phyloP scores from a whole-genome alignment of 2,329 filamentous ascomycete genomes.

The Apiospora pterosperma region DNA sequence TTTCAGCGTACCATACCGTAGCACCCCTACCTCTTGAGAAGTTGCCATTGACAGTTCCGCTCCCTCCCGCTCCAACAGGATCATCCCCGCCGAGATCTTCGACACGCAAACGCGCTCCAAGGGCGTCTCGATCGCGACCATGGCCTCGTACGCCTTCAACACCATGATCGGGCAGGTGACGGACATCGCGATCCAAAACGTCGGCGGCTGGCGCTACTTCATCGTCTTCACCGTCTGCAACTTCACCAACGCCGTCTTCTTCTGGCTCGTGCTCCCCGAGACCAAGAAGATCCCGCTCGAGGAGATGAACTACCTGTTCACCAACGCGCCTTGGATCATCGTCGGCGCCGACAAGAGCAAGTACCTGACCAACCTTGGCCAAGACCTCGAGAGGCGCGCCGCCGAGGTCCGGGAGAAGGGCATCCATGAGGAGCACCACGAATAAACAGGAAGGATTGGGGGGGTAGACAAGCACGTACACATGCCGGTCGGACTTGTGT shows the following conservation, averaged over 20 bases:
- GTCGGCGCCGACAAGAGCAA: conserved; percentile 51
- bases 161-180: conserved; percentile 45
- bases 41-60: not conserved
- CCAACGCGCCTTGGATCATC: conserved; percentile 60
- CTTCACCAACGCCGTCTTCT: conserved; percentile 43
- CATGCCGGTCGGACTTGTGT: not conserved
- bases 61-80: conserved; percentile 37
- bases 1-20: not conserved
- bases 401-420: conserved; percentile 54
- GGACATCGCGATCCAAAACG: conserved; percentile 43
- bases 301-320: conserved; percentile 64
- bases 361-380: conserved; percentile 40
- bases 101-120: conserved; percentile 73
- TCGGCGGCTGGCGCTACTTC: conserved; percentile 53
- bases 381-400: conserved; percentile 56
- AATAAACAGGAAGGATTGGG: not conserved
- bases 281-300: conserved; percentile 61
- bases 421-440: conserved; percentile 2
- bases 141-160: conserved; percentile 71
- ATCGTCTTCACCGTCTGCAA: conserved; percentile 64
- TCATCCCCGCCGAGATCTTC: conserved; percentile 70
- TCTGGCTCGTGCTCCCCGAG: conserved; percentile 64
- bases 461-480: not conserved
- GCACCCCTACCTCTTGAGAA: not conserved
- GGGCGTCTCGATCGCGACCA: conserved; percentile 71